A percentile compares a stretch with the other conserved stretches of the same genome.
phyloP scores from a whole-genome alignment of 73 alveolate genomes.

The Tetrahymena elliotti region DNA sequence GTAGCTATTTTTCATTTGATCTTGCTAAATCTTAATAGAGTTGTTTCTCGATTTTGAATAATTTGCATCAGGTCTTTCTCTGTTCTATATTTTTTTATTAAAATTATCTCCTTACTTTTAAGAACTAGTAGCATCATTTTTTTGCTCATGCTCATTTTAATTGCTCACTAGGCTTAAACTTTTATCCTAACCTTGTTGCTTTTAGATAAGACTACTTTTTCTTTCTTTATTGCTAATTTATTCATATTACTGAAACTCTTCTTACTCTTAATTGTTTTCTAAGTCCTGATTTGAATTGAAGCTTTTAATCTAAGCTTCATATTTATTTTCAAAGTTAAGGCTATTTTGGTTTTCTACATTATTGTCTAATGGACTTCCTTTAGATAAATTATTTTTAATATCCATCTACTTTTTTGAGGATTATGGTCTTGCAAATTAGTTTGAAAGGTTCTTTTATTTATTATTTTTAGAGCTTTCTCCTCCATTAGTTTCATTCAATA shows the following conservation, averaged over 20 bases:
- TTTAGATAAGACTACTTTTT: background rate
- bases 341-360: no score
- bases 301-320: background rate
- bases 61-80: background rate
- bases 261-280: background rate
- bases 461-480: background rate
- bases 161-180: background rate
- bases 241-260: background rate
- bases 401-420: background rate
- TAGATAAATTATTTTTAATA: background rate
- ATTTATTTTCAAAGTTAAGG: background rate
- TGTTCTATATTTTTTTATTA: background rate
- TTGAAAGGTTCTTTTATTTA: background rate
- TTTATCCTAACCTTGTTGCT: no score
- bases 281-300: background rate
- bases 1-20: background rate
- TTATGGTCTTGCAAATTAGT: background rate
- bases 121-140: background rate
- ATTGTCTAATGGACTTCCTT: background rate
- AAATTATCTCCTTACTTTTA: background rate
- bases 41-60: background rate
- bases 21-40: background rate
- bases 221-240: background rate
- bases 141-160: background rate
- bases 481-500: background rate